Evolutionary conservation across 164 flowering plant genomes (phyloP), one percentile per base, ranked within the genome.

Genomic region (Pachysandra terminalis): DNA sequence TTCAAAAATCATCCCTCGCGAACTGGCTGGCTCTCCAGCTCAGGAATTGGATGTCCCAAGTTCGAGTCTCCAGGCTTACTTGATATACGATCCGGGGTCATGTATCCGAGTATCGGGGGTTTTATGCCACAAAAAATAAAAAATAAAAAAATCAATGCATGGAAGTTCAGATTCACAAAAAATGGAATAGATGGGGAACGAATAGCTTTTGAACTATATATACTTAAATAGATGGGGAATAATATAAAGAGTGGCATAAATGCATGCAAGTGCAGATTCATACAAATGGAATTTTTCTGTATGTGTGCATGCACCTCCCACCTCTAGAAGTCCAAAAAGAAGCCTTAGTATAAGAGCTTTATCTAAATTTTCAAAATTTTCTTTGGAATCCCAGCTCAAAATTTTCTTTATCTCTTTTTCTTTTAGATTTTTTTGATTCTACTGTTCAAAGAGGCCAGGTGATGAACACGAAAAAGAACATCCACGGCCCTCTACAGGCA

Each of bases 381-480:
- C 76, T 74, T 76, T 70, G 78, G 82, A 77, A 78, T 77, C 80
- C 22, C 75, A 65, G 68, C 67, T 45, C 66, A 73, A 71, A 63
- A 75, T 64, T 37, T 71, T 49, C 65, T 66, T 76, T 49, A 68
- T 51, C 28, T 40, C 35, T 77, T 54, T 63, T 72, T 75, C 74
- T 78, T 83, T 77, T 74, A 66, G 71, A 70, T 73, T 76, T 65
- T 19, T 56, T 61, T 66, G 73, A 73, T 77, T n/a, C 76, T 85
- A 80, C 57, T 76, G 78, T 77, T 83, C 82, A 80, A 81, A 75
- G 74, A 61, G 74, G 65, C 64, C 59, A 66, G 77, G 78, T 74
- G 65, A 80, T 52, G 82, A 82, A 75, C 80, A 75, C 84, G 74
- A 84, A 81, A 84, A 84, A 82, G 82, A 70, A 74, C 70, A 68